phyloP scores from a whole-genome alignment of 1,139 yeast species.

The Kurtzmaniella quercitrusa region DNA sequence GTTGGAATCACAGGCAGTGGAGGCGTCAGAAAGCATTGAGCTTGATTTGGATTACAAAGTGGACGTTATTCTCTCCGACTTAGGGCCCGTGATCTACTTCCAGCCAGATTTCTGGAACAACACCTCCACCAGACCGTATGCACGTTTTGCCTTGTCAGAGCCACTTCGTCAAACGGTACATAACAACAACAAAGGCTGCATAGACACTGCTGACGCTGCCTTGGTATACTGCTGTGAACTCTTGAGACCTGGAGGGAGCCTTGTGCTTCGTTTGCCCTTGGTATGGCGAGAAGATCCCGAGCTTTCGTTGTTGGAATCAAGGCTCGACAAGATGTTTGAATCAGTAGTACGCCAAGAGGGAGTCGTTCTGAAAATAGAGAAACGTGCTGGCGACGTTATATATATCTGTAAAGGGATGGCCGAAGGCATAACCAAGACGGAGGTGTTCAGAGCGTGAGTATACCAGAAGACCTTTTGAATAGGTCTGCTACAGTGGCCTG shows the following conservation, averaged over 20 bases:
- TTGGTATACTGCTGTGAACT: conserved; percentile 67
- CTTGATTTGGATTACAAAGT: conserved; percentile 23
- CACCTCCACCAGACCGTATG: conserved; percentile 73
- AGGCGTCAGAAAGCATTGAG: background rate
- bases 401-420: conserved; percentile 58
- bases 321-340: conserved; percentile 57
- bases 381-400: conserved; percentile 55
- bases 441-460: conserved; percentile 35
- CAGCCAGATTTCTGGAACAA: conserved; percentile 60
- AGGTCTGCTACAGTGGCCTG: too few relatives aligned
- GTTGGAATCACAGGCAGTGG: background rate
- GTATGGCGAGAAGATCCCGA: conserved; percentile 53
- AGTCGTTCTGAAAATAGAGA: conserved; percentile 15
- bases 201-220: conserved; percentile 89
- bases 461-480: too few relatives aligned
- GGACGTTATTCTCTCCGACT: conserved; percentile 77
- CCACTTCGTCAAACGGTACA: conserved; percentile 24
- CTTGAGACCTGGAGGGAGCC: conserved; percentile 63
- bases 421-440: conserved; percentile 40
- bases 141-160: conserved; percentile 23
- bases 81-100: conserved; percentile 74
- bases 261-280: conserved; percentile 68
- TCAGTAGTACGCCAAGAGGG: conserved; percentile 31
- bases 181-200: conserved; percentile 17
- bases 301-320: conserved; percentile 50